Evolutionary conservation across 768 basidiomycete species (phyloP).

Genomic region (Pleurotus djamor): DNA sequence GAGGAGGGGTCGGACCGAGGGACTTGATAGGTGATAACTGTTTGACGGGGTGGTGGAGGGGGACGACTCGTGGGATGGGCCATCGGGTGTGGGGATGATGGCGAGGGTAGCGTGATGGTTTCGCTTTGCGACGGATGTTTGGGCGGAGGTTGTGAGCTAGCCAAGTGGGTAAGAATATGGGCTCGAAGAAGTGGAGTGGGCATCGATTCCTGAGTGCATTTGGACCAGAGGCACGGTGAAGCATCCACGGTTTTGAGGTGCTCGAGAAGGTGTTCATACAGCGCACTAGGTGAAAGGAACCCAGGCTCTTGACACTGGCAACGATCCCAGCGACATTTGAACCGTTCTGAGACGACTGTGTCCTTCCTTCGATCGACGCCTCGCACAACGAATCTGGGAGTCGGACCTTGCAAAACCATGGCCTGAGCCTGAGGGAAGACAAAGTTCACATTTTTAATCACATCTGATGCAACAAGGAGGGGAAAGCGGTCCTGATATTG

Average conservation of each 20-base stretch:
- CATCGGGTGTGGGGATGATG: constrained; percentile 52
- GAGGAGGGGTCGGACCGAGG: constrained; percentile 67
- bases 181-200: constrained; percentile 52
- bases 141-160: constrained; percentile 49
- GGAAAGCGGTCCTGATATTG: constrained; percentile 55
- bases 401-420: constrained; percentile 74
- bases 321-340: constrained; percentile 77
- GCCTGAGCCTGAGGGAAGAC: constrained; percentile 87
- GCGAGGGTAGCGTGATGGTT: constrained; percentile 63
- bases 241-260: constrained; percentile 38
- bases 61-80: constrained; percentile 65
- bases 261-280: constrained; percentile 72
- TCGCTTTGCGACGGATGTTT: constrained; percentile 74
- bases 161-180: constrained; percentile 79
- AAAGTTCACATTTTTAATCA: constrained; percentile 88
- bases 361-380: constrained; percentile 77
- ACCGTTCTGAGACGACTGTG: constrained; percentile 52
- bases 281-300: constrained; percentile 52
- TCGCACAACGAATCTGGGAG: constrained; percentile 82
- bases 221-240: constrained; percentile 67
- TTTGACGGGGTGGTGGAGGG: constrained; percentile 68
- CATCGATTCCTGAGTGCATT: constrained; percentile 49
- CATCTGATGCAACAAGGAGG: constrained; percentile 83
- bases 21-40: constrained; percentile 54
- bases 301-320: constrained; percentile 48